Evolutionary conservation across 257 asterid species (phyloP).

Genomic region (Linderniella brevidens): DNA sequence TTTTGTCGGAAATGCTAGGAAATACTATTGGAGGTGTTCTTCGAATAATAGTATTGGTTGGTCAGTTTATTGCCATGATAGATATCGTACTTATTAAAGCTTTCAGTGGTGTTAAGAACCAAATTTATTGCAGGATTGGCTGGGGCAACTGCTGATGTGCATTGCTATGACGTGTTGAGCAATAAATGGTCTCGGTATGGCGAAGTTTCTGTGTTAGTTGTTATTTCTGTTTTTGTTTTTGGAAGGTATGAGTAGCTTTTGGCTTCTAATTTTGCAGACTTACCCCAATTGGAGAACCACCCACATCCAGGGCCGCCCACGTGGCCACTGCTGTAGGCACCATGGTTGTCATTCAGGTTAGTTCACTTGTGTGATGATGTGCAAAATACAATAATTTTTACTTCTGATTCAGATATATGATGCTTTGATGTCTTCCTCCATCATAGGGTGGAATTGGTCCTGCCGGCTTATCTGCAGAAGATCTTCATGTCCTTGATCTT

Average conservation of each 20-base stretch:
- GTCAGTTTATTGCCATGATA: not conserved
- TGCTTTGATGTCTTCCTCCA: conserved; percentile 9
- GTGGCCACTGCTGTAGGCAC: conserved; percentile 98
- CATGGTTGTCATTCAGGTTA: conserved; percentile 97
- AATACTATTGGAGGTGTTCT: too few relatives aligned
- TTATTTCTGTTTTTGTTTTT: conserved; percentile 7
- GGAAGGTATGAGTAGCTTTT: conserved; percentile 11
- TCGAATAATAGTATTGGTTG: too few relatives aligned
- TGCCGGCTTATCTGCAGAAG: conserved; percentile 97
- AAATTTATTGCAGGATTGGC: conserved; percentile 67
- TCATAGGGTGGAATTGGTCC: conserved; percentile 92
- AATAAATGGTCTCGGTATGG: conserved; percentile 92
- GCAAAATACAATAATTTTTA: conserved; percentile 2
- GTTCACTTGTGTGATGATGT: conserved; percentile 11
- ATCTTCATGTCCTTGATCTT: conserved; percentile 94
- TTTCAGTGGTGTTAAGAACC: not conserved
- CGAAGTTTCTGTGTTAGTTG: not conserved
- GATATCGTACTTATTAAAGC: not conserved
- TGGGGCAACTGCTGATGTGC: conserved; percentile 97
- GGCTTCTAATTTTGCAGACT: conserved; percentile 41
- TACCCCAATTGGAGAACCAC: conserved; percentile 97
- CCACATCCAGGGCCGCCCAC: conserved; percentile 98
- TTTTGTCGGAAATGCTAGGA: too few relatives aligned
- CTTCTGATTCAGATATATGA: not conserved
- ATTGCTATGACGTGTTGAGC: conserved; percentile 72